A percentile compares a stretch with the other conserved stretches of the same genome.
phyloP scores from a whole-genome alignment of 2,329 filamentous ascomycete species.

The Madurella fahalii region DNA sequence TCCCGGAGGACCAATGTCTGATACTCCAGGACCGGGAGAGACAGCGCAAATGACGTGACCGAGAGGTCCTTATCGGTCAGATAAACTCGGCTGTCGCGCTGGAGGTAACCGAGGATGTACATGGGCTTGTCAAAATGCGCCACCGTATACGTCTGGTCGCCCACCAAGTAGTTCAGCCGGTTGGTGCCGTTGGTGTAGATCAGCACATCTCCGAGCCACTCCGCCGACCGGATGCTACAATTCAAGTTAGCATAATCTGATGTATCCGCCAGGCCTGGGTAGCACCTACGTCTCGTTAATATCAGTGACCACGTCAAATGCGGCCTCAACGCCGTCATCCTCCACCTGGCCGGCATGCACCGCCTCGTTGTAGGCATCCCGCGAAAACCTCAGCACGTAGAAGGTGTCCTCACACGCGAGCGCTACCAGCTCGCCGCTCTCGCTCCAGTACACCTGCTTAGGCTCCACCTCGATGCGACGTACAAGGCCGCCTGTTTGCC shows the following conservation, averaged over 20 bases:
- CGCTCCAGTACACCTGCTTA: slow-evolving; percentile 89
- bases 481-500: slow-evolving; percentile 83
- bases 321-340: slow-evolving; percentile 87
- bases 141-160: slow-evolving; percentile 95
- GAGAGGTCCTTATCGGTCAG: slow-evolving; percentile 93
- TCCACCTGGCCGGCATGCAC: slow-evolving; percentile 79
- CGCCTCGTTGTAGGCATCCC: slow-evolving; percentile 82
- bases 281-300: slow-evolving; percentile 73
- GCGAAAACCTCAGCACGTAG: slow-evolving; percentile 87
- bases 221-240: slow-evolving; percentile 76
- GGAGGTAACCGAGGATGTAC: slow-evolving; percentile 93
- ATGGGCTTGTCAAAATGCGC: slow-evolving; percentile 94
- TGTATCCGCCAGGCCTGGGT: neutral
- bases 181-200: slow-evolving; percentile 98
- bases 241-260: slow-evolving; percentile 24
- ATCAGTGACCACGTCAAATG: slow-evolving; percentile 94
- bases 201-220: slow-evolving; percentile 99
- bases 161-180: slow-evolving; percentile 94
- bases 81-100: slow-evolving; percentile 92
- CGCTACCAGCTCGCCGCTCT: slow-evolving; percentile 87
- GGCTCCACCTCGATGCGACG: slow-evolving; percentile 83
- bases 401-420: slow-evolving; percentile 93
- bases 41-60: slow-evolving; percentile 85
- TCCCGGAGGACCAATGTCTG: slow-evolving; percentile 92
- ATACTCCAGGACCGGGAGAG: slow-evolving; percentile 90